These are phyloP conservation scores for Abortiporus biennis DNA, from an alignment of 1,284 basidiomycete species.

Conservation along the genomic window DNA sequence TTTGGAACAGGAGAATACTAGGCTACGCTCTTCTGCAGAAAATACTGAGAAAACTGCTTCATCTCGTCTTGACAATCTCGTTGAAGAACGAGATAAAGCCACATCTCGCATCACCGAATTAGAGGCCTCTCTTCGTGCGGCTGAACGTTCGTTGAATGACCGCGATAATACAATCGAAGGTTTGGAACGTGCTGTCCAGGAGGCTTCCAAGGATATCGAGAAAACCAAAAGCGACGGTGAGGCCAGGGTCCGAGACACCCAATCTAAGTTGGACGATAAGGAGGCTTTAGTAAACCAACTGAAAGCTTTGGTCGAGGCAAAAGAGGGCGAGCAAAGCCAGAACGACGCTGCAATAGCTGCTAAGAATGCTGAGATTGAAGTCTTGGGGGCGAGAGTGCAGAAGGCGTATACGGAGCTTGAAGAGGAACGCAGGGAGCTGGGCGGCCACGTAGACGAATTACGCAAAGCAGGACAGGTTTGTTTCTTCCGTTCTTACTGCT, in stretches of 20 bases:
- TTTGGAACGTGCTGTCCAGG: constrained; percentile 41
- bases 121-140: constrained; percentile 40
- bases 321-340: constrained; percentile 47
- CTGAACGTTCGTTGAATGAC: constrained; percentile 43
- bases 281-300: constrained; percentile 40
- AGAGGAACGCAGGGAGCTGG: constrained; percentile 61
- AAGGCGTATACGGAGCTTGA: constrained; percentile 47
- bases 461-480: constrained; percentile 76
- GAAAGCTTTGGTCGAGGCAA: constrained; percentile 45
- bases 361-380: constrained; percentile 51
- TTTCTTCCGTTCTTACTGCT: not conserved
- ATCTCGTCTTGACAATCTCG: constrained; percentile 25
- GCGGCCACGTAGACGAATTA: constrained; percentile 73
- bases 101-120: constrained; percentile 35
- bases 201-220: constrained; percentile 38
- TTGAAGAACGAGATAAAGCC: constrained; percentile 43
- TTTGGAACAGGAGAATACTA: constrained; percentile 46
- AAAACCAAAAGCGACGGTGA: constrained; percentile 39
- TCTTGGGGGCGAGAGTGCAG: constrained; percentile 44
- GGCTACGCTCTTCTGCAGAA: constrained; percentile 19
- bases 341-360: constrained; percentile 42
- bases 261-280: constrained; percentile 42
- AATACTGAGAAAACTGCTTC: constrained; percentile 21
- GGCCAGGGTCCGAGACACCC: constrained; percentile 36
- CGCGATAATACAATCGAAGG: constrained; percentile 45